Conservation (phyloP, 164 flowering plant genomes). For the Stephania japonica region DNA sequence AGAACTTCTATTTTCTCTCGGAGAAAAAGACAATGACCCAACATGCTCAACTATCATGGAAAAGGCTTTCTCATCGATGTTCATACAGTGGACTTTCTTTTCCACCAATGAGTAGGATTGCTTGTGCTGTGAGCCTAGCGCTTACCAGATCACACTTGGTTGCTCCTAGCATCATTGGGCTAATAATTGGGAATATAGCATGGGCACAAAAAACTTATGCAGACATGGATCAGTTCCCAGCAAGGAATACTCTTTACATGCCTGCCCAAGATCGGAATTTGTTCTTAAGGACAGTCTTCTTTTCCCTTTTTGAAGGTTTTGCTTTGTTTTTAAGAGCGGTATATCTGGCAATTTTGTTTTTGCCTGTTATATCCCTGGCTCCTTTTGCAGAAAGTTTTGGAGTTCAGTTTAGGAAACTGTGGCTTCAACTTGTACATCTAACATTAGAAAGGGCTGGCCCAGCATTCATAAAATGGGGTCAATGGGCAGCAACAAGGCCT, state of each 20-base stretch:
- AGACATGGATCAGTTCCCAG: conserved; percentile 32
- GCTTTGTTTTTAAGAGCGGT: conserved; percentile 46
- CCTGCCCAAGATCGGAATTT: conserved; percentile 47
- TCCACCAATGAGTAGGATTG: conserved; percentile 42
- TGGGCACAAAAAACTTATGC: conserved; percentile 29
- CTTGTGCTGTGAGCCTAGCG: conserved; percentile 58
- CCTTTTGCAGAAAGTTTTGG: conserved; percentile 59
- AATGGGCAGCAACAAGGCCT: conserved; percentile 84
- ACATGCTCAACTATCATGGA: conserved; percentile 52
- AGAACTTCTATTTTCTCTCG: conserved; percentile 20
- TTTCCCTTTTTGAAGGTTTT: conserved; percentile 42
- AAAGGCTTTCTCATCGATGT: conserved; percentile 35
- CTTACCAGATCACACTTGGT: conserved; percentile 49
- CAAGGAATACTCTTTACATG: conserved; percentile 30
- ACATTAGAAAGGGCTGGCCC: conserved; percentile 80
- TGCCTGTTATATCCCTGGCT: conserved; percentile 53
- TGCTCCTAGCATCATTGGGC: conserved; percentile 49
- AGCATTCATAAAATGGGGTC: conserved; percentile 89
- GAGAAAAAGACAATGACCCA: conserved; percentile 23
- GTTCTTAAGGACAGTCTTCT: conserved; percentile 34
- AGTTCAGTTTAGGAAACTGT: conserved; percentile 40
- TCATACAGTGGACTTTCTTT: conserved; percentile 25
- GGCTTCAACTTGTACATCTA: conserved; percentile 48
- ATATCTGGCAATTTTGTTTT: conserved; percentile 51
- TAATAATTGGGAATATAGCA: conserved; percentile 48